Evolutionary conservation across 257 asterid genomes (phyloP).

Genomic region (Anisodus acutangulus): DNA sequence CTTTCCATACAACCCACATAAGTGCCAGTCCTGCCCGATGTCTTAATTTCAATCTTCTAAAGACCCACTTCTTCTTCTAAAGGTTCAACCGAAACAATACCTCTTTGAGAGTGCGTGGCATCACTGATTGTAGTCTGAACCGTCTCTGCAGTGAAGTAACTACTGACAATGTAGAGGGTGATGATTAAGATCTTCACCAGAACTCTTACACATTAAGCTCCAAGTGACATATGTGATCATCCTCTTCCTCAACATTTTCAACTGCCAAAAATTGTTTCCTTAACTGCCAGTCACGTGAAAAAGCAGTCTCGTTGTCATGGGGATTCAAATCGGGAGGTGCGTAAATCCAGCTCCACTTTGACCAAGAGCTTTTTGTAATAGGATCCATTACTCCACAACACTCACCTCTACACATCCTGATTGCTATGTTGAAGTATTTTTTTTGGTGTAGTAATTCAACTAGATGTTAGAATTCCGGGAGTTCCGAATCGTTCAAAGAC

Average conservation of each 20-base stretch:
- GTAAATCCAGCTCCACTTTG: background rate
- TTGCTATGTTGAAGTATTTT: background rate
- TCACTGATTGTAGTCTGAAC: background rate
- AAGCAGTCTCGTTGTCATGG: background rate
- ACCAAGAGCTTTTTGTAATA: background rate
- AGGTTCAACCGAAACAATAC: conserved; percentile 4
- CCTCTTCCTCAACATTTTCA: background rate
- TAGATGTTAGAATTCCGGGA: background rate
- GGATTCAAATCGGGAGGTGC: background rate
- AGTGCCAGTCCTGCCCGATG: background rate
- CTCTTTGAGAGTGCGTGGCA: conserved; percentile 6
- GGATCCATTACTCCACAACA: background rate
- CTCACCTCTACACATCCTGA: background rate
- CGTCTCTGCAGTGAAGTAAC: background rate
- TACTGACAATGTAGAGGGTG: conserved; percentile 16
- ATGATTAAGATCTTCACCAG: background rate
- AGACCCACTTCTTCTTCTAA: background rate
- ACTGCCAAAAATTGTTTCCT: background rate
- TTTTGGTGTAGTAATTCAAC: background rate
- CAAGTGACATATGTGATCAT: conserved; percentile 1
- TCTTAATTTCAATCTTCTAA: conserved; percentile 20
- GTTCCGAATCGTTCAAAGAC: background rate
- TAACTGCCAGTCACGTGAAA: background rate
- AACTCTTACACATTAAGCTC: background rate
- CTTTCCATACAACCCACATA: background rate